A percentile compares a stretch with the other conserved stretches of the same genome.
phyloP scores from a whole-genome alignment of 2,329 filamentous ascomycete species.

The Colletotrichum australisinense region DNA sequence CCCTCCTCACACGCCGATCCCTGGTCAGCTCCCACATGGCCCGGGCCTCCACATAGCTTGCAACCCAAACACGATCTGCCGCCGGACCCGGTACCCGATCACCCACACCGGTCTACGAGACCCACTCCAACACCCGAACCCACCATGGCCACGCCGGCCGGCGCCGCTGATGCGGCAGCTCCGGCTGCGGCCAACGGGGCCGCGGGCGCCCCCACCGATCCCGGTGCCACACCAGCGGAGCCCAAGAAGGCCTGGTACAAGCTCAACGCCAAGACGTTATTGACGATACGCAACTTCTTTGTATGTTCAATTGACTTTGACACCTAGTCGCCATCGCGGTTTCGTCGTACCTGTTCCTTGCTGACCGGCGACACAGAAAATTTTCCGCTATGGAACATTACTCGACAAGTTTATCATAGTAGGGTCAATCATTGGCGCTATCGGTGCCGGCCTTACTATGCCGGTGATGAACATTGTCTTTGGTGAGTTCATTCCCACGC shows the following conservation, averaged over 20 bases:
- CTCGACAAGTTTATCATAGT: constrained; percentile 29
- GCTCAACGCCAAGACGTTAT: constrained; percentile 28
- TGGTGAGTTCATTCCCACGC: constrained; percentile 35
- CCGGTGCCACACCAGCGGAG: background rate
- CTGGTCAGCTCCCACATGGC: constrained; percentile 18
- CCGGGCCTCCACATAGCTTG: constrained; percentile 29
- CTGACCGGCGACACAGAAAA: constrained; percentile 13
- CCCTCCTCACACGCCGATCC: constrained; percentile 1
- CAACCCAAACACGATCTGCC: constrained; percentile 12
- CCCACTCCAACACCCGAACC: background rate
- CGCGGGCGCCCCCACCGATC: constrained; percentile 1
- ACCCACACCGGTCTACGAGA: background rate
- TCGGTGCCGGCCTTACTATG: constrained; percentile 38
- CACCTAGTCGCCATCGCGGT: background rate
- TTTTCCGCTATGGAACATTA: constrained; percentile 21
- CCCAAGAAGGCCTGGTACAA: constrained; percentile 26
- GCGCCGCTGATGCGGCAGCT: constrained; percentile 22
- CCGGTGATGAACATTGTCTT: constrained; percentile 50
- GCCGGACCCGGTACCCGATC: constrained; percentile 12
- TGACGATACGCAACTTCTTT: constrained; percentile 30
- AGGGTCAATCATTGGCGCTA: constrained; percentile 22
- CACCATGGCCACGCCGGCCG: constrained; percentile 34
- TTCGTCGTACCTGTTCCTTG: background rate
- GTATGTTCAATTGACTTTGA: background rate
- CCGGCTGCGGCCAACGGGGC: constrained; percentile 19